Evolutionary conservation across 805 yeast genomes (phyloP).

Genomic region (Monosporozyma siamensis): DNA sequence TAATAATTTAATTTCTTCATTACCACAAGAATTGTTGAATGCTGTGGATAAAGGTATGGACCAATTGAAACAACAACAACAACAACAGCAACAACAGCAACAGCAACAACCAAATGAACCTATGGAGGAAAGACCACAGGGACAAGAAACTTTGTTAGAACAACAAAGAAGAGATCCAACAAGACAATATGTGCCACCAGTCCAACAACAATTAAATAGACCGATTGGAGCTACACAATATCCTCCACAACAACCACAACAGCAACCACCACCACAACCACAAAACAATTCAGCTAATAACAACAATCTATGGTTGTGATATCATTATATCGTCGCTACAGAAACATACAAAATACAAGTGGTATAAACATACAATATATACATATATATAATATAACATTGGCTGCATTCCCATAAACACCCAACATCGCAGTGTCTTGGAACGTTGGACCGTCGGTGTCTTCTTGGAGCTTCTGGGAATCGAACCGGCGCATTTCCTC

Average conservation of each 20-base stretch:
- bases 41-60: constrained; percentile 27
- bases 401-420: too few relatives aligned
- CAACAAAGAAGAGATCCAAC: constrained; percentile 11
- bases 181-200: constrained; percentile 5
- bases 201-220: constrained; percentile 14
- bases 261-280: constrained; percentile 4
- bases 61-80: constrained; percentile 18
- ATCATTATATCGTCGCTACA: too few relatives aligned
- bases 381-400: too few relatives aligned
- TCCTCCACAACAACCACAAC: constrained; percentile 5
- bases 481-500: too few relatives aligned
- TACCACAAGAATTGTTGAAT: constrained; percentile 21
- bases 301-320: constrained; percentile 8
- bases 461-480: neutral
- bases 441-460: too few relatives aligned
- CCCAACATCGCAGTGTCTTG: too few relatives aligned
- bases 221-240: constrained; percentile 5
- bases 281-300: constrained; percentile 8
- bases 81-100: constrained; percentile 7
- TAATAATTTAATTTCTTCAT: constrained; percentile 19
- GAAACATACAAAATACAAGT: too few relatives aligned
- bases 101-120: constrained; percentile 5
- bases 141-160: constrained; percentile 11
- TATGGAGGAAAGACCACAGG: neutral
- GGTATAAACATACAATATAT: too few relatives aligned